Base-by-base conservation (phyloP, 805 yeast genomes). In the Priceomyces carsonii region DNA sequence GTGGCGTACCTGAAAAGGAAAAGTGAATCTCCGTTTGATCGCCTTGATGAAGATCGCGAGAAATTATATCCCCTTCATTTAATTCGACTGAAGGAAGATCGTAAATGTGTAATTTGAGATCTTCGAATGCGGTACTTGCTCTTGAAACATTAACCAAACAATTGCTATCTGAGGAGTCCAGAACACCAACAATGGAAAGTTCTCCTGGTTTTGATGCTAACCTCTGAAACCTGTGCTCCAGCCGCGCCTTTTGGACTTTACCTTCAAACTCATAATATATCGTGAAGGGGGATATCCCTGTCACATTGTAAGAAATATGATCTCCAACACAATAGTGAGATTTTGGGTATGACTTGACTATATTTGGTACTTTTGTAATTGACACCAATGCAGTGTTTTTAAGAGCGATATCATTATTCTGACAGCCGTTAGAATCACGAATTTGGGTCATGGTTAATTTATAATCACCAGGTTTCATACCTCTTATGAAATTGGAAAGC, bases 11-110 rank as follows among this genome's bases (percentile, higher is more conserved):
- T 21, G 76, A 75, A 51, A 93, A 85, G 14, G 79, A 74, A 62
- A 93, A 91, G 2, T 75, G 75, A 31, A 93, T 79, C 54, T 89
- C 96, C 1, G 95, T 90, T 51, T 85, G 86, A 46, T 93, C 99
- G 30, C 98, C 99, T 55, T 88, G 95, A 51, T 89, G 95, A 27
- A 93, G 85, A 57, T 87, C 91, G 51, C 82, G 90, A 37, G 82
- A 77, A 6, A 81, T 63, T 12, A 77, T 66, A 38, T 79, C 82
- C n/a, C 96, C 95, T 49, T 82, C 85, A 16, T 82, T 77, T 10
- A 91, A 80, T 40, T 83, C 89, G 10, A 91, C 96, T 0, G 95
- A 82, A 2, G 82, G 82, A 10, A 77, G 53, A 24, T 75, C 76
- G 43, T 73, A 66, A 7, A 77, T 63, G 12, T 51, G 54, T 10